phyloP scores from a whole-genome alignment of 1,284 basidiomycete genomes.

The Papiliotrema fonsecae region DNA sequence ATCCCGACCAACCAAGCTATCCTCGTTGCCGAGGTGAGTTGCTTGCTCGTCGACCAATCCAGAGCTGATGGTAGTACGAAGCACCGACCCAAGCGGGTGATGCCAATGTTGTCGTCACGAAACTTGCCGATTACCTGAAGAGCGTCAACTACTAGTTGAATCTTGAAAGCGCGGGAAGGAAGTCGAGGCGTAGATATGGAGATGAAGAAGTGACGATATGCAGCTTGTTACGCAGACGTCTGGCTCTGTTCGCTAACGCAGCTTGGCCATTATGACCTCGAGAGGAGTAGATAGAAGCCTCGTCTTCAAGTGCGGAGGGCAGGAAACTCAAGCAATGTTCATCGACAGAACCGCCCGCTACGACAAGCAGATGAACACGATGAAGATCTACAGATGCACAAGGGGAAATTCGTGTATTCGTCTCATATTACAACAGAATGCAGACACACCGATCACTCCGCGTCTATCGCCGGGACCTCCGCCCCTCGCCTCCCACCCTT shows the following conservation, averaged over 20 bases:
- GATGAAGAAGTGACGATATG: background rate
- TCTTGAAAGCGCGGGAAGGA: background rate
- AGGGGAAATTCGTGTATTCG: too few species aligned
- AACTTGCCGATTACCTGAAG: slow-evolving; percentile 76
- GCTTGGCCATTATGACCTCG: too few species aligned
- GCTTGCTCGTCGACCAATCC: background rate
- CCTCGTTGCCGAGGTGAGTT: slow-evolving; percentile 61
- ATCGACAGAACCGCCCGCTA: too few species aligned
- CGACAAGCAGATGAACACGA: too few species aligned
- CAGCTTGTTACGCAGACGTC: too few species aligned
- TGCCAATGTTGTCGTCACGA: slow-evolving; percentile 66
- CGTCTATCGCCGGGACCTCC: background rate
- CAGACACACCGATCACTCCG: too few species aligned
- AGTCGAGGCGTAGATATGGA: background rate
- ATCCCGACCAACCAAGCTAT: slow-evolving; percentile 87
- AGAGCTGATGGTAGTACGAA: slow-evolving; percentile 52
- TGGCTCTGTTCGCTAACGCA: too few species aligned
- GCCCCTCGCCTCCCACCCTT: slow-evolving; percentile 8
- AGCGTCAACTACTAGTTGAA: slow-evolving; percentile 49
- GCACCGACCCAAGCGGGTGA: slow-evolving; percentile 64
- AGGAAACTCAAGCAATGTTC: too few species aligned
- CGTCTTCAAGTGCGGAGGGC: too few species aligned
- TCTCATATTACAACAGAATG: too few species aligned
- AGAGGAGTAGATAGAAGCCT: too few species aligned
- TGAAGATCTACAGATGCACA: too few species aligned